Base-by-base conservation (phyloP, 371 early-diverging fungal species). In the Rhizopus delemar region DNA sequence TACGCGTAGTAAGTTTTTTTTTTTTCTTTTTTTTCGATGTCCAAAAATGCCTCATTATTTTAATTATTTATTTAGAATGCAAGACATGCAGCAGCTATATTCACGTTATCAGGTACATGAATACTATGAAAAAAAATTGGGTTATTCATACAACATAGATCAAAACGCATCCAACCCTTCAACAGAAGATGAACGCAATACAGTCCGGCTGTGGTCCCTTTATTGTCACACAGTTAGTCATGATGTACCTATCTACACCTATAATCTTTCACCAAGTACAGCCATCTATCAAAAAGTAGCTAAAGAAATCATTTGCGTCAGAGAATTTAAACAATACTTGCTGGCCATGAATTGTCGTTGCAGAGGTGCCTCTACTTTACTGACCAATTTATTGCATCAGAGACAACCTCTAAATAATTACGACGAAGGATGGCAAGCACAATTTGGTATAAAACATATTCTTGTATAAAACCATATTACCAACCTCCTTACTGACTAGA, bases 241-340 rank as follows among this genome's bases (percentile, higher is more conserved):
- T 57, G 60, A 80, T 9, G 76, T 81, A 2, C 86, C 87, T 7
- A 71, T 90, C 6, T 90, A 78, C 63, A 78, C 88, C 0, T 85
- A 82, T 62, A 87, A 85, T 45, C 73, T 86, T 6, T 74, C 86
- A 4, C 88, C 88, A 1, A 84, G 84, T 51, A 84, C 87, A 1
- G 84, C 83, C 33, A 60, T 76, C 15, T 86, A 80, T 53, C 88
- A 87, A 62, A 84, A 83, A 58, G 69, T 82, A 6, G 80, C 85
- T 9, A 81, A 78, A 34, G 83, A 82, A 48, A 80, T 82, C 35
- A 80, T 89, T 34, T 90, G 89, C 48, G 74, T 85, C 16, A 77
- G 81, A 15, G 87, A 89, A 49, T 75, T 90, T 54, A 86, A 87
- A 64, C 89, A 90, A 56, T 75, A 85, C 48, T 57, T 89, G 13